Conservation (phyloP, 306 rosid genomes). For the Gleditsia sinensis region DNA sequence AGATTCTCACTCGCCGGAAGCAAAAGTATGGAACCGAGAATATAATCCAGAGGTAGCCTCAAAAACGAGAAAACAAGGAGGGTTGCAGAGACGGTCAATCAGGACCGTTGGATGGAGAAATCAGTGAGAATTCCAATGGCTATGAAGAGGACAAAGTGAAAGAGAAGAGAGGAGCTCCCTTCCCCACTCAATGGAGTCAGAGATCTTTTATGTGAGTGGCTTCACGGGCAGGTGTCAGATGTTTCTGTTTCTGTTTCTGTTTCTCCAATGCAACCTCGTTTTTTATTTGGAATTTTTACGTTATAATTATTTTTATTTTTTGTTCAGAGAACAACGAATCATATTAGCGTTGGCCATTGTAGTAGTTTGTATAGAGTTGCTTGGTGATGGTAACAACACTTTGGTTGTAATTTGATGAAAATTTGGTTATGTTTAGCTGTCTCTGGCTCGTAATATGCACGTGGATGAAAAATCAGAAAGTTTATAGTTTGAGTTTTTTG, state of each 20-base stretch:
- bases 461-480: too few species aligned
- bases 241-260: too few species aligned
- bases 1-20: too few species aligned
- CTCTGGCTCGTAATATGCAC: too few species aligned
- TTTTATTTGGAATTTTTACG: not conserved
- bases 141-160: constrained; percentile 5
- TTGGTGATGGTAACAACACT: too few species aligned
- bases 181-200: constrained; percentile 18
- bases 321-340: not conserved
- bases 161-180: not conserved
- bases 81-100: constrained; percentile 30
- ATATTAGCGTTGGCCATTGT: too few species aligned
- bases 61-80: not conserved
- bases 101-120: constrained; percentile 39
- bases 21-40: too few species aligned
- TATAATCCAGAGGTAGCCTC: not conserved
- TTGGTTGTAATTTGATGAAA: too few species aligned
- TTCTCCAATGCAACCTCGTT: not conserved
- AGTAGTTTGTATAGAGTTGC: too few species aligned
- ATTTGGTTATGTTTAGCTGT: too few species aligned
- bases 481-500: too few species aligned
- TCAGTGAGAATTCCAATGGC: not conserved
- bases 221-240: constrained; percentile 47
- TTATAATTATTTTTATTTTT: too few species aligned
- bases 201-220: constrained; percentile 34